Evolutionary conservation across 306 rosid species (phyloP), one percentile per base, ranked within the genome.

Genomic region (Benincasa hispida): DNA sequence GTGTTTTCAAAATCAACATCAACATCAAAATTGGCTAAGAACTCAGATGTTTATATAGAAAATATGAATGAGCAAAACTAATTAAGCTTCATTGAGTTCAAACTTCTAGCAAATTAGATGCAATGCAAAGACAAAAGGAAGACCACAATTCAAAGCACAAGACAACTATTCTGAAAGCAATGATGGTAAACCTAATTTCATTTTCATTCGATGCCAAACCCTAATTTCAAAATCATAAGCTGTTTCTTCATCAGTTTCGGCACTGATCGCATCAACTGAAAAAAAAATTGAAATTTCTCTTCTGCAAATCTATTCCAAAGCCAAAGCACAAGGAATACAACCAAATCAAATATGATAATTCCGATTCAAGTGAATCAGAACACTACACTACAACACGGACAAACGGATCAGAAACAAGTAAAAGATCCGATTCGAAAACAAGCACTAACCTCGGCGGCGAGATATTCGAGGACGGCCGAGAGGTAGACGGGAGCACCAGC

Each of bases 401-500:
- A 47, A 69, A 68, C 74, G 22, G n/a, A 68, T 42, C n/a, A 22
- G 34, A 28, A 72, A 48, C 55, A 18, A 47, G 51, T 39, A 37
- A 66, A 66, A 66, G 76, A 72, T 72, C 59, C 5, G 21, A 32
- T 5, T 4, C n/a, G 45, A n/a, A 11, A 45, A 53, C 58, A 24
- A 55, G 13, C n/a, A 41, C 77, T 2, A 21, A 92, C 96, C 93
- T 92, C 98, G 9, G 97, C 97, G 0, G 93, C 90, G 2, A 90
- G 98, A 14, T 92, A 92, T 39, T 92, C 98, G 5, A 90, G 93
- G 10, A 90, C 96, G 0, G 98, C 98, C 0, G 96, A 86, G 55
- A 92, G 96, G 47, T 92, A 92, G 54, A 92, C 98, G 0, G 98
- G 98, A 0, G 93, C 85, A 0, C 98, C 96, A 1, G 96, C 84